A percentile compares a stretch with the other conserved stretches of the same genome.
These are phyloP conservation scores for Acacia concinna DNA, from an alignment of 331 rosid genomes.

Conservation along the genomic window DNA sequence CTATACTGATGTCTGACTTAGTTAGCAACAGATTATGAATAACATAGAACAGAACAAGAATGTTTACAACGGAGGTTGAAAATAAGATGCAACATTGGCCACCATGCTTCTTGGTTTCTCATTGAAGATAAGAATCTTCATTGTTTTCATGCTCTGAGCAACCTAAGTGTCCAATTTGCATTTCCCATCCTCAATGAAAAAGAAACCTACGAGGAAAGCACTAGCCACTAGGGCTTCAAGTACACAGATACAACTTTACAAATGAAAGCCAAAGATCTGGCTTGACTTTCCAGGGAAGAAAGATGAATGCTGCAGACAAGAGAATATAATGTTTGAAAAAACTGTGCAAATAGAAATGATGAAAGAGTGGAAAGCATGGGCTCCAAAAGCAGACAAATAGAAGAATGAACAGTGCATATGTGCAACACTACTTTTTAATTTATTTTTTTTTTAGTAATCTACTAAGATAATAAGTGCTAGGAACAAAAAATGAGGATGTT, in stretches of 20 bases:
- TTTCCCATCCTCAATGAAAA: conserved; percentile 35
- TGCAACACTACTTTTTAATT: not conserved
- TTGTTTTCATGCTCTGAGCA: not conserved
- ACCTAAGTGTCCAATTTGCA: not conserved
- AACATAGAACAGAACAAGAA: not conserved
- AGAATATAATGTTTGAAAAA: conserved; percentile 5
- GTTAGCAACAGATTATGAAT: not conserved
- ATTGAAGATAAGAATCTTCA: not conserved
- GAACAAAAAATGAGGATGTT: not conserved
- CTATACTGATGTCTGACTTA: not conserved
- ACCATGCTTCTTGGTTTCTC: not conserved
- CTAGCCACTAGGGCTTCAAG: conserved; percentile 39
- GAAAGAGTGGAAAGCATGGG: conserved; percentile 44
- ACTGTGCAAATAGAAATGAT: conserved; percentile 42
- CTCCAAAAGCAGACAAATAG: conserved; percentile 36
- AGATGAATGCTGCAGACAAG: conserved; percentile 8
- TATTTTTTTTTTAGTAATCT: not conserved
- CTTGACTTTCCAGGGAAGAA: conserved; percentile 29
- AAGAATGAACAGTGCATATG: conserved; percentile 52
- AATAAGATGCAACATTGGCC: not conserved
- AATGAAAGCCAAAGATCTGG: conserved; percentile 27
- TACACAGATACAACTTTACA: conserved; percentile 24
- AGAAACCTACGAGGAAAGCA: conserved; percentile 41
- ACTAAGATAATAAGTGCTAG: not conserved
- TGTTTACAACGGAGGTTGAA: not conserved